Evolutionary conservation across 1,284 basidiomycete species (phyloP).

Genomic region (Violaceomyces palustris): DNA sequence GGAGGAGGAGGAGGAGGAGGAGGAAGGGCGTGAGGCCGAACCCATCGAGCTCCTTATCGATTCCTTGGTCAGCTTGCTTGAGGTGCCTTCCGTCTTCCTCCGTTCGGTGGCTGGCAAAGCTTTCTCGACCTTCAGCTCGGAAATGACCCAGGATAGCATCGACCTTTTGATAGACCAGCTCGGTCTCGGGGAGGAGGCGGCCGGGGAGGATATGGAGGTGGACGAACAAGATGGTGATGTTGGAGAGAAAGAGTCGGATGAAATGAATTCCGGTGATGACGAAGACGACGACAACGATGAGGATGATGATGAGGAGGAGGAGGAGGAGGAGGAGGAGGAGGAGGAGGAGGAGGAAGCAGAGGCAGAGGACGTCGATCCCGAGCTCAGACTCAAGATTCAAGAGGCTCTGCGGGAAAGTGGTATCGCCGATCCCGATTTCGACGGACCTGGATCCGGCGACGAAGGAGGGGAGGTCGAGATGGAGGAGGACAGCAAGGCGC

Average conservation of each 20-base stretch:
- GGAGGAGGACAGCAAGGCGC: conserved; percentile 52
- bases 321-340: conserved; percentile 57
- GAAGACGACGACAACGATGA: conserved; percentile 59
- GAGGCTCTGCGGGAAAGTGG: conserved; percentile 72
- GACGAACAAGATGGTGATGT: conserved; percentile 46
- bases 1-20: conserved; percentile 57
- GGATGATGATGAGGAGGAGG: conserved; percentile 54
- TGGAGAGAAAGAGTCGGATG: conserved; percentile 51
- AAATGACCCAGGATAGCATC: conserved; percentile 69
- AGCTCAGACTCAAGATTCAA: conserved; percentile 67
- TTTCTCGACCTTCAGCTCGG: conserved; percentile 69
- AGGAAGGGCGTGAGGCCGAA: no score
- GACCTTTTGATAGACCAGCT: conserved; percentile 67
- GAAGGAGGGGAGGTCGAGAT: no score
- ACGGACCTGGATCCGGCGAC: no score
- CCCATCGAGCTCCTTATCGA: conserved; percentile 85
- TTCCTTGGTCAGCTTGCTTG: conserved; percentile 78
- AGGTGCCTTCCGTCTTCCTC: conserved; percentile 76
- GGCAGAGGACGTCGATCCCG: conserved; percentile 60
- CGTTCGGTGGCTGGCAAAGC: conserved; percentile 74
- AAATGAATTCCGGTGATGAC: conserved; percentile 3
- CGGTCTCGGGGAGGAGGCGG: conserved; percentile 12
- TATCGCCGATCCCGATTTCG: conserved; percentile 58
- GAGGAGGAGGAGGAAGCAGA: conserved; percentile 13
- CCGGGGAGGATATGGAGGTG: conserved; percentile 12